phyloP scores from a whole-genome alignment of 1,284 basidiomycete genomes.

The Cutaneotrichosporon sp. region DNA sequence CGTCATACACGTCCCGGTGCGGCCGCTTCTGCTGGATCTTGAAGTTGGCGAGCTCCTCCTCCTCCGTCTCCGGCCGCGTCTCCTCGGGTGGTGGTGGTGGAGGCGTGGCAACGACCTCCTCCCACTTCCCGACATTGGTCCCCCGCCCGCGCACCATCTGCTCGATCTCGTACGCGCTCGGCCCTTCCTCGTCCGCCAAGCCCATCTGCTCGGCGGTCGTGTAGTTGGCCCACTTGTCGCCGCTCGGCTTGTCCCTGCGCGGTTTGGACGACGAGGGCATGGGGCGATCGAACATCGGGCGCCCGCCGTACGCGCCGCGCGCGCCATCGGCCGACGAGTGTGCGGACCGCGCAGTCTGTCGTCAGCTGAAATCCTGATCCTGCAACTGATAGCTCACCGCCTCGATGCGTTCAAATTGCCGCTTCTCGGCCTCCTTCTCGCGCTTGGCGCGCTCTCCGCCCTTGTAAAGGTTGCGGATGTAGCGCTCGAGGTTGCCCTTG shows the following conservation, averaged over 20 bases:
- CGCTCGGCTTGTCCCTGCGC: constrained; percentile 40
- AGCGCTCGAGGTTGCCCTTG: constrained; percentile 90
- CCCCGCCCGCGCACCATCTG: constrained; percentile 64
- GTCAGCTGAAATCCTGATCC: not conserved
- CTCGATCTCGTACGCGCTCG: constrained; percentile 58
- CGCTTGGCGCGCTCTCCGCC: constrained; percentile 83
- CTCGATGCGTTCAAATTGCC: constrained; percentile 84
- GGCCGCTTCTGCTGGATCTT: constrained; percentile 34
- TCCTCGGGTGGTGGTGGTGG: constrained; percentile 2
- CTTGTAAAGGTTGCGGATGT: constrained; percentile 90
- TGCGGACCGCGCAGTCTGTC: constrained; percentile 40
- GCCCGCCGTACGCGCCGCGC: constrained; percentile 13
- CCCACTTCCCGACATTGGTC: constrained; percentile 82
- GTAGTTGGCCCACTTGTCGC: constrained; percentile 79
- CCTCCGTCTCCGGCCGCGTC: constrained; percentile 11
- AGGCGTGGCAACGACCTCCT: constrained; percentile 60
- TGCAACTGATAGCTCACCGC: constrained; percentile 61
- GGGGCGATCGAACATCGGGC: not conserved
- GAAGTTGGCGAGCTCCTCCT: constrained; percentile 40
- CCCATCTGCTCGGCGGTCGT: constrained; percentile 81
- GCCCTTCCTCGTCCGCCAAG: constrained; percentile 66
- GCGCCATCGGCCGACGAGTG: constrained; percentile 18
- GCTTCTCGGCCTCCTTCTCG: constrained; percentile 79
- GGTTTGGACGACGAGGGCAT: constrained; percentile 25
- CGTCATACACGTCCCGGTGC: constrained; percentile 42